Percentiles rank a stretch among this genome's conserved stretches.
Conservation (phyloP, 768 basidiomycete genomes). For the Auriculariales sp. region DNA sequence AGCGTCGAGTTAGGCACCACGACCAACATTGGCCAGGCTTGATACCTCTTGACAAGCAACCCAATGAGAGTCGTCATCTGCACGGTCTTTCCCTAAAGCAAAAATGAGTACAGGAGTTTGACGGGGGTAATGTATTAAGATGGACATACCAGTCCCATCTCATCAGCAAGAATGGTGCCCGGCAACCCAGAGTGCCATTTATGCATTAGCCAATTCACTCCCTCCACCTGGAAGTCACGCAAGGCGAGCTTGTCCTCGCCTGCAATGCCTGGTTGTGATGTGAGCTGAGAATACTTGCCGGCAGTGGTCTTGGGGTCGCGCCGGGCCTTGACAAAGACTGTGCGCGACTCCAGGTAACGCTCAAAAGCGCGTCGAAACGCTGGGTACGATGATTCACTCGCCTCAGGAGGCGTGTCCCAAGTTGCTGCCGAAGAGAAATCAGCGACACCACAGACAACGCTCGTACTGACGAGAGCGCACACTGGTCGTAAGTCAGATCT, state of each 20-base stretch:
- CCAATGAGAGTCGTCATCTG: slow-evolving; percentile 81
- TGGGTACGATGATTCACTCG: slow-evolving; percentile 37
- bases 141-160: slow-evolving; percentile 75
- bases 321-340: slow-evolving; percentile 35
- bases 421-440: slow-evolving; percentile 37
- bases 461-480: too few species aligned
- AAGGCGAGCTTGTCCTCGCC: slow-evolving; percentile 45
- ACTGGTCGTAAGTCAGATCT: slow-evolving; percentile 85
- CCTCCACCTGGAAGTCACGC: slow-evolving; percentile 84
- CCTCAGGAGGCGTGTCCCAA: slow-evolving; percentile 79
- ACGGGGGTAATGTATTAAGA: slow-evolving; percentile 2
- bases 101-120: slow-evolving; percentile 1
- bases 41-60: slow-evolving; percentile 35
- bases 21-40: slow-evolving; percentile 68
- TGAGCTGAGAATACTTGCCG: too few species aligned
- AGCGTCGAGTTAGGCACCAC: slow-evolving; percentile 96
- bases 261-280: too few species aligned
- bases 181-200: slow-evolving; percentile 82
- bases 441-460: too few species aligned
- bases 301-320: not conserved
- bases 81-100: slow-evolving; percentile 69
- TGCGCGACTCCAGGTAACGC: slow-evolving; percentile 46
- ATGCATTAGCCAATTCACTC: slow-evolving; percentile 71
- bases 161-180: slow-evolving; percentile 89
- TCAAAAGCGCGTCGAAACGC: slow-evolving; percentile 56